A percentile compares a stretch with the other conserved stretches of the same genome.
Conservation (phyloP, 1,284 basidiomycete genomes). For the Porodaedalea pini region DNA sequence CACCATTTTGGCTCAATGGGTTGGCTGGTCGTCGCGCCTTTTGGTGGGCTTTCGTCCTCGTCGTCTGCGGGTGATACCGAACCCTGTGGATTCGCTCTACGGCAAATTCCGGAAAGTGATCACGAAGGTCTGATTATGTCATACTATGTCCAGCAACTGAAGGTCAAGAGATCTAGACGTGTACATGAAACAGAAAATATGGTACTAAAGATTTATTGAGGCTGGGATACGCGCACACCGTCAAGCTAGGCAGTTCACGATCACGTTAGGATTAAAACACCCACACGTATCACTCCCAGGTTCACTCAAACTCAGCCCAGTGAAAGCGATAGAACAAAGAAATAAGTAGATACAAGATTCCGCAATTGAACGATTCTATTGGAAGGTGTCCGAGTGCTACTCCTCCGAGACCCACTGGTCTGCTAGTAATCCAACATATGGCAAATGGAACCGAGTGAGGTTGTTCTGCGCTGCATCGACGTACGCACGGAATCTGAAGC, state of each 20-base stretch:
- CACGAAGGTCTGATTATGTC: neutral
- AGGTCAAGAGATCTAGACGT: too few relatives aligned
- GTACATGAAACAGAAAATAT: too few relatives aligned
- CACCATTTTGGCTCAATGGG: constrained; percentile 15
- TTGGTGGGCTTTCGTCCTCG: constrained; percentile 5
- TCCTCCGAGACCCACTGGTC: constrained; percentile 73
- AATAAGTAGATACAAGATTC: constrained; percentile 1
- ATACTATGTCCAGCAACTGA: neutral
- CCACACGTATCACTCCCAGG: neutral
- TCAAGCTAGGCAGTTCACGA: too few relatives aligned
- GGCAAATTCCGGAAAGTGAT: neutral
- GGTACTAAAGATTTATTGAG: too few relatives aligned
- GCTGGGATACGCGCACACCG: too few relatives aligned
- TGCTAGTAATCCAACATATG: constrained; percentile 66
- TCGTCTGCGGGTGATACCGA: neutral
- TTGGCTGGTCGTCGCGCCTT: constrained; percentile 4
- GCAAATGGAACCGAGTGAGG: constrained; percentile 59
- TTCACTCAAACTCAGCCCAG: neutral
- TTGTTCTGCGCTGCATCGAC: constrained; percentile 55
- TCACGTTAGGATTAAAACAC: too few relatives aligned
- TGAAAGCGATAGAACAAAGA: neutral
- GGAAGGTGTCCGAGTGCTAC: constrained; percentile 30
- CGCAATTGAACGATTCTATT: neutral
- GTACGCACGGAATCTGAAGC: constrained; percentile 58
- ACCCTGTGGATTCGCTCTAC: neutral